Evolutionary conservation across 2,329 filamentous ascomycete genomes (phyloP), one percentile per base, ranked within the genome.

Genomic region (Hawksworthiomyces lignivorus): DNA sequence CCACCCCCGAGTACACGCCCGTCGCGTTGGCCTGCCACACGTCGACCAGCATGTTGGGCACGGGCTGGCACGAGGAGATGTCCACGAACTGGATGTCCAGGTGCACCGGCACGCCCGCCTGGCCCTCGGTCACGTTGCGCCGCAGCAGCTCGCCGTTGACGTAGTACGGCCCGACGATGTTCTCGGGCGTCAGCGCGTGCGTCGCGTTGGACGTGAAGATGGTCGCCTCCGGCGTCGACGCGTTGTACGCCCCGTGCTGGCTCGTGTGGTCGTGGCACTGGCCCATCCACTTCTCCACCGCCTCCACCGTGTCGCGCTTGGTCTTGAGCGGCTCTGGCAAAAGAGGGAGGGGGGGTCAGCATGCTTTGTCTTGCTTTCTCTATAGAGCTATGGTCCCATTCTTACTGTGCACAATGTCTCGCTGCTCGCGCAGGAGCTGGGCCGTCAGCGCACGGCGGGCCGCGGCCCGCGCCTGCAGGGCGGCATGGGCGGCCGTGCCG

Each of bases 41-140:
- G 51, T 77, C 72, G n/a, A 75, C 53, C 44, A 62, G 70, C 10
- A 64, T 62, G 37, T 68, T 55, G 2, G 66, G 60, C 1, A 75
- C 62, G 7, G 68, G 65, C 51, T 73, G 58, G 57, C 73, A 77
- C 4, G 72, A 75, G 33, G 65, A 60, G 27, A 72, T 62, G 46
- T 77, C 72, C 39, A 76, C 63, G 41, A 77, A 61, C 54, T 76
- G 72, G 47, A 72, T 63, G 49, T 74, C 70, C 10, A 75, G 54
- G 4, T 64, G 63, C 28, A 75, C 55, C 18, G 64, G 62, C 19
- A 77, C 60, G 36, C 73, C 73, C 8, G 51, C 47, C 52, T 75
- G 62, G 12, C 59, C 57, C 33, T 74, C 70, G 14, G 59, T 62
- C 28, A 77, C 56, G 48, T 77, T 58, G 22, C 60, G 48, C 20